Evolutionary conservation across 2,329 filamentous ascomycete genomes (phyloP).

Genomic region (Paraphoma sp.): DNA sequence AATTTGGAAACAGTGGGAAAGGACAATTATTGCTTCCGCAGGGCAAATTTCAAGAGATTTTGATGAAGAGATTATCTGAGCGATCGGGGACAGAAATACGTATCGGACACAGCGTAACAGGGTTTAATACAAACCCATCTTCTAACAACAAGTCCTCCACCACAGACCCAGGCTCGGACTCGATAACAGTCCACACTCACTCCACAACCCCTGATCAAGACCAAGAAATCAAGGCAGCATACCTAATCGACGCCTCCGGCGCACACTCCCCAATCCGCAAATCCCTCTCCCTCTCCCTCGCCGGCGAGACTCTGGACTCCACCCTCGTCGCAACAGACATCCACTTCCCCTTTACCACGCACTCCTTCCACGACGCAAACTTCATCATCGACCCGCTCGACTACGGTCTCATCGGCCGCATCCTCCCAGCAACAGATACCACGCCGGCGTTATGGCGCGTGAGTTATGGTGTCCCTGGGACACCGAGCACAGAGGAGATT

Average conservation of each 20-base stretch:
- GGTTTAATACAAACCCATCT: not conserved
- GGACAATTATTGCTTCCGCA: slow-evolving; percentile 39
- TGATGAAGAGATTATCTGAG: slow-evolving; percentile 24
- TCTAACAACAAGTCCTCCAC: no score
- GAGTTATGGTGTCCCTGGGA: slow-evolving; percentile 47
- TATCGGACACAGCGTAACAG: slow-evolving; percentile 23
- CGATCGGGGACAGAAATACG: slow-evolving; percentile 21
- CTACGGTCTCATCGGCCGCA: slow-evolving; percentile 48
- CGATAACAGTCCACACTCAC: slow-evolving; percentile 11
- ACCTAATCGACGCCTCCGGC: slow-evolving; percentile 42
- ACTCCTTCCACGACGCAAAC: slow-evolving; percentile 50
- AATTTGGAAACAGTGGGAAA: slow-evolving; percentile 31
- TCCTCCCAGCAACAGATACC: slow-evolving; percentile 24
- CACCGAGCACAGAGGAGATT: slow-evolving; percentile 40
- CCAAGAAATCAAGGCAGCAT: slow-evolving; percentile 28
- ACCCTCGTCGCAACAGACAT: slow-evolving; percentile 50
- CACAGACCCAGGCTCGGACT: no score
- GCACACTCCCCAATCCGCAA: slow-evolving; percentile 31
- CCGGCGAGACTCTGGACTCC: slow-evolving; percentile 44
- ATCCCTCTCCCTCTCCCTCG: slow-evolving; percentile 24
- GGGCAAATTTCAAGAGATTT: slow-evolving; percentile 37
- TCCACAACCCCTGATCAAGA: no score
- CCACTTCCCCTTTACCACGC: slow-evolving; percentile 43
- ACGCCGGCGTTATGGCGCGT: slow-evolving; percentile 49
- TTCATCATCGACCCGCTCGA: slow-evolving; percentile 49